Percentiles rank a stretch among this genome's conserved stretches.
These are phyloP conservation scores for Phytophthora multivora DNA, from an alignment of 352 stramenopile genomes.

Conservation along the genomic window DNA sequence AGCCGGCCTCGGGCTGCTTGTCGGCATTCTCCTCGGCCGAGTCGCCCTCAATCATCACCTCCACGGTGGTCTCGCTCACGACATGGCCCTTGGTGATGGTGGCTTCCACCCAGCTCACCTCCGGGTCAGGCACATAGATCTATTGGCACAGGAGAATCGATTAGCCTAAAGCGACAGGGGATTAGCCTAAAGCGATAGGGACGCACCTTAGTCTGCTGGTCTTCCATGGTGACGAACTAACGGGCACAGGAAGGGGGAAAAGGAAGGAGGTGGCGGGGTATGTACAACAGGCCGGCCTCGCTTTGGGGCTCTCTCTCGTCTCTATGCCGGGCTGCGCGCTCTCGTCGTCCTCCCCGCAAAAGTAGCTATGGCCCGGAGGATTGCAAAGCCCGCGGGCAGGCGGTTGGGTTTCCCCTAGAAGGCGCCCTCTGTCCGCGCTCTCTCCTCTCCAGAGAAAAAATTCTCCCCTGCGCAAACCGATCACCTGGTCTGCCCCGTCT, in stretches of 20 bases:
- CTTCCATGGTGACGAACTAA: slow-evolving; percentile 34
- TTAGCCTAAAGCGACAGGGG: slow-evolving; percentile 9
- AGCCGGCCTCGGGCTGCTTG: slow-evolving; percentile 64
- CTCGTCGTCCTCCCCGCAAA: slow-evolving; percentile 41
- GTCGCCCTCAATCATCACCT: slow-evolving; percentile 79
- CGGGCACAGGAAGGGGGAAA: slow-evolving; percentile 1
- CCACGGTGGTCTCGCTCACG: slow-evolving; percentile 80
- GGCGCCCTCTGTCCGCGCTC: slow-evolving; percentile 20
- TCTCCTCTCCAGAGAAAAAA: slow-evolving; percentile 34
- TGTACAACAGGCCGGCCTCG: not conserved
- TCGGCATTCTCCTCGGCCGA: slow-evolving; percentile 63
- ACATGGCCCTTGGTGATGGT: slow-evolving; percentile 84
- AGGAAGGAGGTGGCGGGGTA: slow-evolving; percentile 2
- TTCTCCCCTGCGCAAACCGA: slow-evolving; percentile 28
- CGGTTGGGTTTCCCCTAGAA: slow-evolving; percentile 14
- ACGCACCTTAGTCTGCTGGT: slow-evolving; percentile 53
- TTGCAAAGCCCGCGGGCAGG: slow-evolving; percentile 23
- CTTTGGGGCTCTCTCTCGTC: slow-evolving; percentile 9
- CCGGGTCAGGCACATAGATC: slow-evolving; percentile 83
- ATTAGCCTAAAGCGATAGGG: not conserved
- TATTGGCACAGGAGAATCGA: slow-evolving; percentile 17
- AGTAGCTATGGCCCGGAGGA: slow-evolving; percentile 33
- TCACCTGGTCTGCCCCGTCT: slow-evolving; percentile 27
- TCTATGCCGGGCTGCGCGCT: slow-evolving; percentile 8
- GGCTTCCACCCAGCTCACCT: slow-evolving; percentile 84